Evolutionary conservation across 2,329 filamentous ascomycete genomes (phyloP), one percentile per base, ranked within the genome.

Genomic region (Colletotrichum tamarilloi): DNA sequence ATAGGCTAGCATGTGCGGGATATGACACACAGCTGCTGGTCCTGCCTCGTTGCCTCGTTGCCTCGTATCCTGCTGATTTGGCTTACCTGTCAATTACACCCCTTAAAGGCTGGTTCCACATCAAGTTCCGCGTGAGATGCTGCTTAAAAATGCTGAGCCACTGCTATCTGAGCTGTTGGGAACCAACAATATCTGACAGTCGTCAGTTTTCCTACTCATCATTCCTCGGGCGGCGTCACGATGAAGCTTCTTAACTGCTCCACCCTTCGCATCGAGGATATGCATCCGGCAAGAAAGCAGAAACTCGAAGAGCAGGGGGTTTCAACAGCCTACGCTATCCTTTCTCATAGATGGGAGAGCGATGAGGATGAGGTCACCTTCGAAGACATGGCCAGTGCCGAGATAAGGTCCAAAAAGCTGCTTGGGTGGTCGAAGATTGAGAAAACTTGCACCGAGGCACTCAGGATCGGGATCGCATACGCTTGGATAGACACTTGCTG

Each of bases 401-500:
- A 53, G 0, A 9, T 53, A 1, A 53, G 1, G n/a, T 3, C 8
- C n/a, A n/a, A 22, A 8, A 53, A 53, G 1, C 0, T 42, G 14
- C 19, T n/a, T 11, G 49, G 49, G 0, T 53, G 49, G 49, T 53
- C 49, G 8, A 53, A 53, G n/a, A 53, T 53, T 3, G 16, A 12
- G 49, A 5, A 9, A 24, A 24, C 49, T 53, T 53, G 49, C 49
- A 4, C 9, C 49, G 2, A 22, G 8, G 49, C 49, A 24, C 49
- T 22, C 8, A 7, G 12, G 11, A 9, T 11, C 2, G 49, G 49
- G 19, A 22, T 22, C n/a, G 9, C 4, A 8, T 73, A 73, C 57
- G 56, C 46, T 2, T 71, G 62, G 72, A 55, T 70, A 46, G 72
- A 53, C 8, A 53, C 49, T 11, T 53, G 49, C n/a, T 53, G n/a